phyloP scores from a whole-genome alignment of 2,329 filamentous ascomycete genomes.

The Apiospora kogelbergensis region DNA sequence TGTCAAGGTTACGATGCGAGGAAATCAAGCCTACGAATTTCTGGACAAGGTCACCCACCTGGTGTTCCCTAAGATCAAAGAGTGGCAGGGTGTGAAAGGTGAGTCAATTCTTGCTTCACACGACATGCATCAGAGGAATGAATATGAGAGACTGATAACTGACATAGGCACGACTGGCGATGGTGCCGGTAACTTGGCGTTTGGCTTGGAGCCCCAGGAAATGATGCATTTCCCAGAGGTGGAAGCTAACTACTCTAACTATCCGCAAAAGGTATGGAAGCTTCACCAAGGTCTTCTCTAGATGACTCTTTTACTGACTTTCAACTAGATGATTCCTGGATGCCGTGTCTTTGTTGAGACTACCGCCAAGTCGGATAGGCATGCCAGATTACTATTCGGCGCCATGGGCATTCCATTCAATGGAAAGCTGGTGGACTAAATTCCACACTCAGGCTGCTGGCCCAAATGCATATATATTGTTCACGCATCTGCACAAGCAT shows the following conservation, averaged over 20 bases:
- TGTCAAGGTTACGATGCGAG: constrained; percentile 74
- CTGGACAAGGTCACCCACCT: constrained; percentile 86
- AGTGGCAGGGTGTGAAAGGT: constrained; percentile 72
- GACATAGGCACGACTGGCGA: constrained; percentile 67
- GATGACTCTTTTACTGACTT: constrained; percentile 43
- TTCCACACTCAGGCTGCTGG: constrained; percentile 16
- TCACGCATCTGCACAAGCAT: constrained; percentile 11
- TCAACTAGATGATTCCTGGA: constrained; percentile 75
- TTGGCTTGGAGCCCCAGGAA: constrained; percentile 74
- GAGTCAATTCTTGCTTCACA: constrained; percentile 18
- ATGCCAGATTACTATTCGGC: constrained; percentile 74
- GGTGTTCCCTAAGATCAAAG: constrained; percentile 93
- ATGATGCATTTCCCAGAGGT: constrained; percentile 90
- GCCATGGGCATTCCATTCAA: constrained; percentile 78
- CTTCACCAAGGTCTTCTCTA: neutral
- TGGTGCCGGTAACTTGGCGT: constrained; percentile 80
- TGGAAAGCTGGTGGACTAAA: constrained; percentile 59
- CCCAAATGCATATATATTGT: constrained; percentile 19
- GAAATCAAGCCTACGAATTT: constrained; percentile 86
- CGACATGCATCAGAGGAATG: neutral
- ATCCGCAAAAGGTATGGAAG: constrained; percentile 14
- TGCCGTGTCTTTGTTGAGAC: constrained; percentile 83
- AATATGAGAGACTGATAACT: constrained; percentile 10
- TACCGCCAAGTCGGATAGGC: constrained; percentile 78
- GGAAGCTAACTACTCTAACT: constrained; percentile 84